Conservation (phyloP, 2,329 filamentous ascomycete genomes). For the Calonectria pseudoturangicola region DNA sequence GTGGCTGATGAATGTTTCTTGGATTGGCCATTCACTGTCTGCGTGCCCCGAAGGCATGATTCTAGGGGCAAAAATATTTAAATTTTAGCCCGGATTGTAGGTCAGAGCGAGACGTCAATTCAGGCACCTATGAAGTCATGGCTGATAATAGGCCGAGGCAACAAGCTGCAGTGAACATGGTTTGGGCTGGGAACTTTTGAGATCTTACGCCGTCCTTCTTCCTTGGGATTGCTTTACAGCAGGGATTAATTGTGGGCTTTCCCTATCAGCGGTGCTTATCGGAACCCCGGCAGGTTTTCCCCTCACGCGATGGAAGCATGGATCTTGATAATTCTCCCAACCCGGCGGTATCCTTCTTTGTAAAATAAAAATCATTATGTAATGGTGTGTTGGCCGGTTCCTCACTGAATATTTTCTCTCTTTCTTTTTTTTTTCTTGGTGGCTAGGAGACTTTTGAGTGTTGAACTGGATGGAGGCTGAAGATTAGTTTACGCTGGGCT, state of each 20-base stretch:
- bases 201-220: conserved; percentile 11
- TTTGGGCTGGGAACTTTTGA: conserved; percentile 9
- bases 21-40: neutral
- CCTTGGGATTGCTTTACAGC: neutral
- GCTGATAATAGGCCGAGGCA: neutral
- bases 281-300: neutral
- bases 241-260: neutral
- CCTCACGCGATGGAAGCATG: conserved; percentile 1
- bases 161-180: neutral
- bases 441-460: too few relatives aligned
- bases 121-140: neutral
- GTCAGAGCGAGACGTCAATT: neutral
- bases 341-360: neutral
- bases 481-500: too few relatives aligned
- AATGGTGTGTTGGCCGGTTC: neutral
- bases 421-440: too few relatives aligned
- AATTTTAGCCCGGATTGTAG: neutral
- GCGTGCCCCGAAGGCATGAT: neutral
- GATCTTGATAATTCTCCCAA: neutral
- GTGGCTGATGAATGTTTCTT: neutral
- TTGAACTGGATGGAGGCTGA: too few relatives aligned
- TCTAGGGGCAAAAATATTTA: neutral
- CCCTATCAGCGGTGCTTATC: conserved; percentile 17
- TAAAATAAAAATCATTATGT: neutral
- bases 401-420: neutral